A percentile compares a stretch with the other conserved stretches of the same genome.
phyloP scores from a whole-genome alignment of 2,329 filamentous ascomycete species.

The Rugonectria rugulosa region DNA sequence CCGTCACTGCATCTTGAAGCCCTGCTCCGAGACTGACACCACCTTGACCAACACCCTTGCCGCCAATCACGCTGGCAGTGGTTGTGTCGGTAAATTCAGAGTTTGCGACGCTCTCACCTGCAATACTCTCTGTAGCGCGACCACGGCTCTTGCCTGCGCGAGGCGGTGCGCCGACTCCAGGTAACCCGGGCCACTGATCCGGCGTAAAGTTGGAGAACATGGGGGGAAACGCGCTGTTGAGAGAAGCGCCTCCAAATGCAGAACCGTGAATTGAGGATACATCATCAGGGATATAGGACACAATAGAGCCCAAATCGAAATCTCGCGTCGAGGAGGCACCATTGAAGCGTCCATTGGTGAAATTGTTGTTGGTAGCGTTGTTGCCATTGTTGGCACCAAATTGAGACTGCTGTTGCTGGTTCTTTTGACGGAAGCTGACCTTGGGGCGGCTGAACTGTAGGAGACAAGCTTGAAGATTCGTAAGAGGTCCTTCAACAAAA shows the following conservation, averaged over 20 bases:
- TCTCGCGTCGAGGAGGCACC: constrained; percentile 56
- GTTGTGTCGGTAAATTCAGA: constrained; percentile 89
- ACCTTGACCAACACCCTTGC: constrained; percentile 79
- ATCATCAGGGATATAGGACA: constrained; percentile 96
- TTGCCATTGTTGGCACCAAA: constrained; percentile 41
- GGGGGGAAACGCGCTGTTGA: constrained; percentile 78
- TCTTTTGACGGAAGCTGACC: constrained; percentile 90
- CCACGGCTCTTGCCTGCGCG: constrained; percentile 74
- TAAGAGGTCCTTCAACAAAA: constrained; percentile 92
- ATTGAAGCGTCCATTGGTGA: constrained; percentile 52
- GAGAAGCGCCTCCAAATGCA: constrained; percentile 83
- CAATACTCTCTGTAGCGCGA: constrained; percentile 77
- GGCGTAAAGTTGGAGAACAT: constrained; percentile 94
- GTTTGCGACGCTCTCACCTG: constrained; percentile 90
- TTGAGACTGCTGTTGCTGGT: constrained; percentile 76
- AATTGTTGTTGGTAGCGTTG: constrained; percentile 40
- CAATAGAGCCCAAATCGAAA: constrained; percentile 83
- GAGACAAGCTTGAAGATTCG: constrained; percentile 93
- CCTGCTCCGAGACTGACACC: constrained; percentile 86
- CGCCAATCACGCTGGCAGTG: constrained; percentile 73
- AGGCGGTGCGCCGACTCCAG: constrained; percentile 65
- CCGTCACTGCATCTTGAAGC: constrained; percentile 78
- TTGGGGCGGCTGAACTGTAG: constrained; percentile 95
- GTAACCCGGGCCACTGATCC: constrained; percentile 87
- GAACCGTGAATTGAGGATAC: constrained; percentile 96